Evolutionary conservation across 1,139 yeast genomes (phyloP), one percentile per base, ranked within the genome.

Genomic region (Geotrichum macrosporum): DNA sequence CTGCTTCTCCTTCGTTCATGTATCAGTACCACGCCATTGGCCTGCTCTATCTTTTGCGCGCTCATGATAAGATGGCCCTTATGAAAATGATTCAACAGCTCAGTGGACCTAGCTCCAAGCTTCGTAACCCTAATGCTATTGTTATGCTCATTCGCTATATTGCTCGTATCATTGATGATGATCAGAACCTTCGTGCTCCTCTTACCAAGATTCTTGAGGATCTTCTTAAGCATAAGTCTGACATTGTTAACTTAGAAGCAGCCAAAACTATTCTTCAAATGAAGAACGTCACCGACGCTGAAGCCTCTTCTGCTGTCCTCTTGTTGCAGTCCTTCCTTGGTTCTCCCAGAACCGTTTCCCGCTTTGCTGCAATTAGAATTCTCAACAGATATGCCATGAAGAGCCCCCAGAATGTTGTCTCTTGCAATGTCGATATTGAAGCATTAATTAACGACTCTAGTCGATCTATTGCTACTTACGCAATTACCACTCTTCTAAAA

Each of bases 11-110:
- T 13, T 57, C 95, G 13, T 81, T 77, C 67, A 84, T 86, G 76
- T 77, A 94, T 54, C 98, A 92, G 71, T 92, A 89, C 70, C 98
- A 92, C 67, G 97, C 98, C 3, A 73, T 92, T 59, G 96, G 96
- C 20, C 75, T 92, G 60, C 72, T 94, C 59, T 89, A 88, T 65
- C 86, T 84, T 58, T 76, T 94, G 66, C 80, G 95, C 64, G 81
- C 83, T 60, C 95, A 85, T 64, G 98, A 92, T 66, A 83, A 84
- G 60, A 88, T 92, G 94, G 95, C 96, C 1, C 73, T 92, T 61
- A 78, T 87, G 76, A 92, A 89, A 67, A 75, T 92, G 72, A 84
- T 89, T 60, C 87, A 89, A 57, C 85, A 86, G 50, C 79, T 86
- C 61, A 72, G 82, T 43, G 71, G 68, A 40, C 58, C 64, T 34